These are phyloP conservation scores for Toxoplasma gondii DNA, from an alignment of 169 alveolate species.

Conservation along the genomic window DNA sequence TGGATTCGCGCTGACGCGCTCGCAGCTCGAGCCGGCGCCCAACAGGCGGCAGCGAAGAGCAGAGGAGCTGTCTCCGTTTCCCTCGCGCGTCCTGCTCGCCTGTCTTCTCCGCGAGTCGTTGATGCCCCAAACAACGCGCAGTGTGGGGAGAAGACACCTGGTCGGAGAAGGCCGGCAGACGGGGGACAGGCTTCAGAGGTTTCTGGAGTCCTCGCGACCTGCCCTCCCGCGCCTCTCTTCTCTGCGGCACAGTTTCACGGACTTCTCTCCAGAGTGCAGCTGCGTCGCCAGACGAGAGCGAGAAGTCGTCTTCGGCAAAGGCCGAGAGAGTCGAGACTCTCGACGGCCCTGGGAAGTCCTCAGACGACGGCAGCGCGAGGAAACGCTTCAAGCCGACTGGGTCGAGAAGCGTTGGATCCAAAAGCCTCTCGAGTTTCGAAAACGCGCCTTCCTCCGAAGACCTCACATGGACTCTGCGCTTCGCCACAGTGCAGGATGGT, in stretches of 20 bases:
- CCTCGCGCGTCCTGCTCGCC: background rate
- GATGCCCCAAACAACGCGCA: background rate
- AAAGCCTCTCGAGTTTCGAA: background rate
- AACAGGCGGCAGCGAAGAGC: background rate
- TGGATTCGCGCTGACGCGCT: background rate
- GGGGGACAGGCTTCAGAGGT: no score
- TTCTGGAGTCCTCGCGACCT: no score
- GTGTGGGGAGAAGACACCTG: background rate
- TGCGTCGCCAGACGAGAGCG: no score
- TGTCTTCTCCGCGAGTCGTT: background rate
- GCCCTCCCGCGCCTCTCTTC: no score
- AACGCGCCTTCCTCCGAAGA: no score
- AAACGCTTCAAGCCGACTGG: background rate
- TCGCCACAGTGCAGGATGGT: no score
- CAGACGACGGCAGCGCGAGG: background rate
- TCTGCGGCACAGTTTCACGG: no score
- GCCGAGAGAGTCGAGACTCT: background rate
- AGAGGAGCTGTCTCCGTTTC: background rate
- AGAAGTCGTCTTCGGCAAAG: background rate
- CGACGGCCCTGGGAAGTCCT: background rate
- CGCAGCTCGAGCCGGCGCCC: conserved; percentile 11
- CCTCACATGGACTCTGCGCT: no score
- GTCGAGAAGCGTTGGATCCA: background rate
- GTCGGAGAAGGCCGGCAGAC: background rate
- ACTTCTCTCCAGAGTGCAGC: no score